phyloP scores from a whole-genome alignment of 257 asterid genomes.

The Solanum microdontum region DNA sequence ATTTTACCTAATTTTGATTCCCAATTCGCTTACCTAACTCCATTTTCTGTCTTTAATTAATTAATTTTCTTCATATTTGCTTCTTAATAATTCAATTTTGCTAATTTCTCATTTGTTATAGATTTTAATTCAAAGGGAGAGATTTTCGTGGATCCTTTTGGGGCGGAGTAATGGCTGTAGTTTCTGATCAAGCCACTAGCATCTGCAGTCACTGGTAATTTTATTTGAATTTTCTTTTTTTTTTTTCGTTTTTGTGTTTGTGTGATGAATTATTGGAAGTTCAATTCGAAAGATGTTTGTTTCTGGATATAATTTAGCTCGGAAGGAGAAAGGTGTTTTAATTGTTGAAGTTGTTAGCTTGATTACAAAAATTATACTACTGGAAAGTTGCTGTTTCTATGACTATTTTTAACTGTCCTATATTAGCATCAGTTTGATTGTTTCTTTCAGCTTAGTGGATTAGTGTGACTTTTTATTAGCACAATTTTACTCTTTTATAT shows the following conservation, averaged over 20 bases:
- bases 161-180: slow-evolving; percentile 41
- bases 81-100: not conserved
- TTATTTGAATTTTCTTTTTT: not conserved
- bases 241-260: not conserved
- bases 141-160: not conserved
- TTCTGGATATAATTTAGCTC: not conserved
- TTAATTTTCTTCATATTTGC: not conserved
- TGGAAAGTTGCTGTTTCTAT: not conserved
- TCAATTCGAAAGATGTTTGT: not conserved
- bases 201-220: slow-evolving; percentile 76
- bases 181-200: slow-evolving; percentile 58
- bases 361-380: not conserved
- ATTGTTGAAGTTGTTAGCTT: not conserved
- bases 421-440: not conserved
- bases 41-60: not conserved
- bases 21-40: not conserved
- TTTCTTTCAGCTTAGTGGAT: not conserved
- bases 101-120: not conserved
- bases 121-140: not conserved
- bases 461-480: not conserved
- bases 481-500: not conserved
- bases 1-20: not conserved
- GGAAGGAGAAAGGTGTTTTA: not conserved
- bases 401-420: not conserved
- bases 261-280: not conserved